These are phyloP conservation scores for Rhodotorula sp. DNA, from an alignment of 1,284 basidiomycete species.

Conservation along the genomic window DNA sequence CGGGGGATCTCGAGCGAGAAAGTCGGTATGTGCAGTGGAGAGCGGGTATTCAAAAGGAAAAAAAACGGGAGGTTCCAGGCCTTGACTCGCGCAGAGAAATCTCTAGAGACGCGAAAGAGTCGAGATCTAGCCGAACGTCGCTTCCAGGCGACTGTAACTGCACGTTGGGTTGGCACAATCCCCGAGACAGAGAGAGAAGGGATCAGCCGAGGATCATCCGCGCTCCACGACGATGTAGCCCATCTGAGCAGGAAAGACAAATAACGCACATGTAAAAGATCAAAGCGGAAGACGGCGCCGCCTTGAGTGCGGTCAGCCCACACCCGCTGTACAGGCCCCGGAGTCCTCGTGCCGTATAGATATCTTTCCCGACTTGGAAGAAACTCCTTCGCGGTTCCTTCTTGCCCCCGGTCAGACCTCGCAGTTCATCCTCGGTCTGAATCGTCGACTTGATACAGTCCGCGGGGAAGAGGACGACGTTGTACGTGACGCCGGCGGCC, in stretches of 20 bases:
- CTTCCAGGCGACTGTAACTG: conserved; percentile 44
- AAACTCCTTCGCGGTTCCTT: conserved; percentile 57
- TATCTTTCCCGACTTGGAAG: conserved; percentile 64
- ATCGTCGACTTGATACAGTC: conserved; percentile 93
- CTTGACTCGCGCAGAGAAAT: not conserved
- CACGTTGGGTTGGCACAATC: not conserved
- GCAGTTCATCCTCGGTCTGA: conserved; percentile 87
- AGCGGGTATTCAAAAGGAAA: not conserved
- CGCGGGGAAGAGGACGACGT: conserved; percentile 81
- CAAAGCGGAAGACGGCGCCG: conserved; percentile 83
- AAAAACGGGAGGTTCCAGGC: not conserved
- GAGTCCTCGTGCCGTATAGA: conserved; percentile 75
- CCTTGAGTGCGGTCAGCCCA: conserved; percentile 82
- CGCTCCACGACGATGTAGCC: too few relatives aligned
- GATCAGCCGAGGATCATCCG: too few relatives aligned
- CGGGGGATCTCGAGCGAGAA: too few relatives aligned
- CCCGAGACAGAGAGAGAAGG: too few relatives aligned
- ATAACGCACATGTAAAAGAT: conserved; percentile 77
- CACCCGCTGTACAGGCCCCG: conserved; percentile 88
- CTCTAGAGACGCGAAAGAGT: not conserved
- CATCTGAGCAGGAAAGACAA: not conserved
- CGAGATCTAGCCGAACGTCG: conserved; percentile 40
- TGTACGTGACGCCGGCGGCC: conserved; percentile 80
- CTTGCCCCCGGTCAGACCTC: conserved; percentile 52
- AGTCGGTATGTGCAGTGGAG: too few relatives aligned